Percentiles rank a stretch among this genome's conserved stretches.
phyloP scores from a whole-genome alignment of 164 flowering plant species.

The Aristolochia californica region DNA sequence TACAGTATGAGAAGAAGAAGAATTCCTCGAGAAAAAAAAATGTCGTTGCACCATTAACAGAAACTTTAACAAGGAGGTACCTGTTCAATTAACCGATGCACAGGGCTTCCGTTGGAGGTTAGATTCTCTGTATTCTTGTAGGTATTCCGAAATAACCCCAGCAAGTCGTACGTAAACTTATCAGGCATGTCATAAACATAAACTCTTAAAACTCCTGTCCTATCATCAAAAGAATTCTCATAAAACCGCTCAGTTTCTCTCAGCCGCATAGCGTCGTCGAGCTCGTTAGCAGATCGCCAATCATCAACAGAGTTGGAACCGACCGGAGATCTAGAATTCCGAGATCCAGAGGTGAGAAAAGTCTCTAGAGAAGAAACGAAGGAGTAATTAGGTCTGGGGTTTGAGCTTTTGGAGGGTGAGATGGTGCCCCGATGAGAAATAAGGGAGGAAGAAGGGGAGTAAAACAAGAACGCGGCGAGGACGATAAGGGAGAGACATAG shows the following conservation, averaged over 20 bases:
- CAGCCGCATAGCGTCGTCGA: constrained; percentile 43
- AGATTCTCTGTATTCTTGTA: constrained; percentile 70
- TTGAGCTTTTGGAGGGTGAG: background rate
- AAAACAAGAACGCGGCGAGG: constrained; percentile 12
- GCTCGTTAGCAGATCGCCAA: constrained; percentile 18
- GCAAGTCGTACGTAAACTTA: constrained; percentile 85
- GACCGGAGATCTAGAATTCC: constrained; percentile 8
- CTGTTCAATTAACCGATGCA: constrained; percentile 91
- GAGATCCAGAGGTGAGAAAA: constrained; percentile 33
- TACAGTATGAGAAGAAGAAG: background rate
- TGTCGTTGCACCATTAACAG: background rate
- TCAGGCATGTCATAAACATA: constrained; percentile 91
- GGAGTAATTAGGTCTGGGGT: constrained; percentile 24
- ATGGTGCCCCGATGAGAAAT: constrained; percentile 1
- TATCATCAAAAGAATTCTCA: constrained; percentile 20
- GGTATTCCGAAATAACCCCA: constrained; percentile 61
- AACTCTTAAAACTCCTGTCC: constrained; percentile 42
- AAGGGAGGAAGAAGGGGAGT: constrained; percentile 2
- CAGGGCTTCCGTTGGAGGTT: constrained; percentile 98
- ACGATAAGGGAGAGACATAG: constrained; percentile 13
- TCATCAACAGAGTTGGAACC: constrained; percentile 9
- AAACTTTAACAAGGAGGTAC: constrained; percentile 18
- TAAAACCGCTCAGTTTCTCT: constrained; percentile 38
- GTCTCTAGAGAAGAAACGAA: constrained; percentile 67
- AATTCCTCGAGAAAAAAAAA: background rate